Conservation (phyloP, 1,284 basidiomycete species). For the Papiliotrema nemorosa region DNA sequence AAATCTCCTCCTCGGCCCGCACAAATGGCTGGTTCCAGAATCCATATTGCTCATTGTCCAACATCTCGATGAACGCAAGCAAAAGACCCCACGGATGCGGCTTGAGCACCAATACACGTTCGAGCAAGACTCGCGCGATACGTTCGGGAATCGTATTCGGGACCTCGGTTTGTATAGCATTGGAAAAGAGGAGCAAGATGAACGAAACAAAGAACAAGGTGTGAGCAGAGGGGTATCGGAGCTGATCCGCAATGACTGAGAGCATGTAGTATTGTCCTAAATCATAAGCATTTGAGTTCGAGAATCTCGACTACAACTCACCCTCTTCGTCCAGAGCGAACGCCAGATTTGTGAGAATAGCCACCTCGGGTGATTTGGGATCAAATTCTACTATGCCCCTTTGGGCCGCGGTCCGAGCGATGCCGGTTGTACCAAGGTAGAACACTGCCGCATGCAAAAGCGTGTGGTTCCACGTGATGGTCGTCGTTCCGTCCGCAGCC, state of each 20-base stretch:
- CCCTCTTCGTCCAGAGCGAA: conserved; percentile 86
- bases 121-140: conserved; percentile 84
- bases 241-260: conserved; percentile 83
- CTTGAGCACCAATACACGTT: conserved; percentile 86
- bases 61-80: conserved; percentile 81
- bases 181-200: conserved; percentile 74
- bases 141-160: conserved; percentile 69
- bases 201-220: conserved; percentile 93
- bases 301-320: conserved; percentile 43
- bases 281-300: conserved; percentile 4
- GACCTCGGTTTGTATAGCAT: conserved; percentile 38
- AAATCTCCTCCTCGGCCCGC: conserved; percentile 45
- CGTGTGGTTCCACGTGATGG: conserved; percentile 78
- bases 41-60: conserved; percentile 46
- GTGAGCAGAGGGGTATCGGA: conserved; percentile 95
- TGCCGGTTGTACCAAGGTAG: conserved; percentile 86
- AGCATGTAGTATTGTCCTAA: conserved; percentile 84
- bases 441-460: conserved; percentile 91
- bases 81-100: conserved; percentile 98
- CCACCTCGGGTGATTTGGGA: conserved; percentile 72
- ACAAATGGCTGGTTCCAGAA: conserved; percentile 50
- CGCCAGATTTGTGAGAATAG: conserved; percentile 75
- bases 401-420: conserved; percentile 72
- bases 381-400: conserved; percentile 76
- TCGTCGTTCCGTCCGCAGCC: conserved; percentile 52